Percentiles rank a stretch among this genome's conserved stretches.
These are phyloP conservation scores for Medicago arabica DNA, from an alignment of 306 rosid species.

Conservation along the genomic window DNA sequence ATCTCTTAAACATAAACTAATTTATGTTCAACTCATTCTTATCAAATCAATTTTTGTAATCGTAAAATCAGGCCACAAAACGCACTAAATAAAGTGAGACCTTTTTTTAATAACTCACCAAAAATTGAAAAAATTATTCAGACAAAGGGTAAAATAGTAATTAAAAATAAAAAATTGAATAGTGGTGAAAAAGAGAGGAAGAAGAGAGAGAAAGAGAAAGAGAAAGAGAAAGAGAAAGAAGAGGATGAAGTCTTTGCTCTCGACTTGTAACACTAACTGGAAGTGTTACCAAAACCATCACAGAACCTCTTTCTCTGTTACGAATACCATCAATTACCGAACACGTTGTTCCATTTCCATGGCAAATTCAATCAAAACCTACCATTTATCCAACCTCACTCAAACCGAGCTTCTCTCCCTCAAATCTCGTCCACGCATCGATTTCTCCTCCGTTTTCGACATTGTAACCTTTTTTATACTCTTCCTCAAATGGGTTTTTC, in stretches of 20 bases:
- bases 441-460: slow-evolving; percentile 86
- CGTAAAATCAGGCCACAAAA: too few relatives aligned
- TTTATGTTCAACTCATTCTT: too few relatives aligned
- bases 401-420: slow-evolving; percentile 66
- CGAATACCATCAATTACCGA: slow-evolving; percentile 32
- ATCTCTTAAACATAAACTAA: too few relatives aligned
- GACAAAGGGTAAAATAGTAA: not conserved
- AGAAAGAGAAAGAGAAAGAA: not conserved
- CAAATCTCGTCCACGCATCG: slow-evolving; percentile 90
- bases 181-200: not conserved
- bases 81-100: too few relatives aligned
- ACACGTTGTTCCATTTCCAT: slow-evolving; percentile 46
- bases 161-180: not conserved
- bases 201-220: not conserved
- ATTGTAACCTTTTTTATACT: slow-evolving; percentile 44
- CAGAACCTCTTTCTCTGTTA: slow-evolving; percentile 13
- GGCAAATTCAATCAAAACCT: slow-evolving; percentile 62
- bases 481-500: slow-evolving; percentile 5
- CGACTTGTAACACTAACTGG: not conserved
- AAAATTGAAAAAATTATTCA: not conserved
- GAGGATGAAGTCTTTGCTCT: slow-evolving; percentile 34
- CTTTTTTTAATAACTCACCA: too few relatives aligned
- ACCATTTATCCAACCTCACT: slow-evolving; percentile 72
- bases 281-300: slow-evolving; percentile 12
- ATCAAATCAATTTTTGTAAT: too few relatives aligned